phyloP scores from a whole-genome alignment of 129 eudicot species.

The Pseudognaphalium luteoalbum region DNA sequence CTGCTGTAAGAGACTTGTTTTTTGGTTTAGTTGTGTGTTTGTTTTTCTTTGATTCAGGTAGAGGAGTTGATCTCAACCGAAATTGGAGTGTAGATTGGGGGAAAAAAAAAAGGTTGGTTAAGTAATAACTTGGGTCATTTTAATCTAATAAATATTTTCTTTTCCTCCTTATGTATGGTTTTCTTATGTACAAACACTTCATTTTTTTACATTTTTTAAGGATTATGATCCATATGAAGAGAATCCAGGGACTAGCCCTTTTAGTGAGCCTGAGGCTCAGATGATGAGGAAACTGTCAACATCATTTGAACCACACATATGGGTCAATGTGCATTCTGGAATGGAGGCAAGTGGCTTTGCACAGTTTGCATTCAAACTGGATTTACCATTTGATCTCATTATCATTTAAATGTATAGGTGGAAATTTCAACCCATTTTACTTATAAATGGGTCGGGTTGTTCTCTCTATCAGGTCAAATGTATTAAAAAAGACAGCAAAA shows the following conservation, averaged over 20 bases:
- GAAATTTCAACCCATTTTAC: too few species aligned
- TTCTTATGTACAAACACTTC: not conserved
- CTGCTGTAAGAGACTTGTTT: not conserved
- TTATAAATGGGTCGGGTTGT: too few species aligned
- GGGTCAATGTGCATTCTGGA: conserved; percentile 56
- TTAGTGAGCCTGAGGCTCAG: conserved; percentile 93
- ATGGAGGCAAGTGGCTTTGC: conserved; percentile 46
- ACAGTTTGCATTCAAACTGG: too few species aligned
- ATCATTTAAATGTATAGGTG: too few species aligned
- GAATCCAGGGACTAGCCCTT: conserved; percentile 83
- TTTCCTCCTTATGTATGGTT: too few species aligned
- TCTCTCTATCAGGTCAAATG: too few species aligned
- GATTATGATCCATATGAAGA: conserved; percentile 94
- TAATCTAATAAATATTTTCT: too few species aligned
- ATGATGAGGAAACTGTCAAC: conserved; percentile 73
- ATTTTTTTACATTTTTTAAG: conserved; percentile 27
- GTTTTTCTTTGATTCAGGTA: conserved; percentile 43
- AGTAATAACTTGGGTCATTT: too few species aligned
- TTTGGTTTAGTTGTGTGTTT: not conserved
- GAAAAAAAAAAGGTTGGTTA: conserved; percentile 63
- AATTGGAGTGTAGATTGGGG: conserved; percentile 98
- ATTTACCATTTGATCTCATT: too few species aligned
- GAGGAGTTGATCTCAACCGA: conserved; percentile 91
- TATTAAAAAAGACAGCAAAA: too few species aligned
- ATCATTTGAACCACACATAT: conserved; percentile 77